A percentile compares a stretch with the other conserved stretches of the same genome.
phyloP scores from a whole-genome alignment of 1,284 basidiomycete species.

The Apiotrichum domesticum region DNA sequence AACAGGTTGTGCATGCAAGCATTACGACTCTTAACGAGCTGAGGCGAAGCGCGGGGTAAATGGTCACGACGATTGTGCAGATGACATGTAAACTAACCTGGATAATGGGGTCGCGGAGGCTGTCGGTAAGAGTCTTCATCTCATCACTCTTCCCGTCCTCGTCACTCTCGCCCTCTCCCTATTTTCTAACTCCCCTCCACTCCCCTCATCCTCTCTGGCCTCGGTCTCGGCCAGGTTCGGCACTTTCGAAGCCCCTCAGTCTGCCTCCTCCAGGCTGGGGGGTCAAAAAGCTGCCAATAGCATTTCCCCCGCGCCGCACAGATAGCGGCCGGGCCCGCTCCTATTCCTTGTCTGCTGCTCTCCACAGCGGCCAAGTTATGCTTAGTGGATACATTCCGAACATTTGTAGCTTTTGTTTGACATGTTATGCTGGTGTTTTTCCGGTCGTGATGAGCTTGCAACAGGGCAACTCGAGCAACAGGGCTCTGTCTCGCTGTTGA shows the following conservation, averaged over 20 bases:
- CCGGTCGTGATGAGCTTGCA: no score
- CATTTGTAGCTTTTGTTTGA: neutral
- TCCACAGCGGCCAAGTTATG: conserved; percentile 32
- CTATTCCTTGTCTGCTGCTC: conserved; percentile 27
- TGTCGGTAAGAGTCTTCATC: no score
- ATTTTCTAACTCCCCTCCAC: neutral
- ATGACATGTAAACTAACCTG: neutral
- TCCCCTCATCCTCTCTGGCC: neutral
- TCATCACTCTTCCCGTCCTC: no score
- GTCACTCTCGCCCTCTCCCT: neutral
- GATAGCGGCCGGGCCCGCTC: conserved; percentile 24
- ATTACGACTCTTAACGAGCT: neutral
- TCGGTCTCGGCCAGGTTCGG: conserved; percentile 11
- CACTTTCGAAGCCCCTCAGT: conserved; percentile 47
- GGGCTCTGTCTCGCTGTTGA: no score
- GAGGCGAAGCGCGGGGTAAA: neutral
- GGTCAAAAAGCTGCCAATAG: conserved; percentile 45
- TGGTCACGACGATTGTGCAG: neutral
- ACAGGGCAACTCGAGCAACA: no score
- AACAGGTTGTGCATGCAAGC: conserved; percentile 10
- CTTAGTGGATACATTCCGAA: conserved; percentile 36
- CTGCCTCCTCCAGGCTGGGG: conserved; percentile 35
- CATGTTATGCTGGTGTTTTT: no score
- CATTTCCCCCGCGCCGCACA: conserved; percentile 5
- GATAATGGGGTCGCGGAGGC: no score